These are phyloP conservation scores for Vanderwaltozyma polyspora DNA, from an alignment of 805 yeast genomes.

Conservation along the genomic window DNA sequence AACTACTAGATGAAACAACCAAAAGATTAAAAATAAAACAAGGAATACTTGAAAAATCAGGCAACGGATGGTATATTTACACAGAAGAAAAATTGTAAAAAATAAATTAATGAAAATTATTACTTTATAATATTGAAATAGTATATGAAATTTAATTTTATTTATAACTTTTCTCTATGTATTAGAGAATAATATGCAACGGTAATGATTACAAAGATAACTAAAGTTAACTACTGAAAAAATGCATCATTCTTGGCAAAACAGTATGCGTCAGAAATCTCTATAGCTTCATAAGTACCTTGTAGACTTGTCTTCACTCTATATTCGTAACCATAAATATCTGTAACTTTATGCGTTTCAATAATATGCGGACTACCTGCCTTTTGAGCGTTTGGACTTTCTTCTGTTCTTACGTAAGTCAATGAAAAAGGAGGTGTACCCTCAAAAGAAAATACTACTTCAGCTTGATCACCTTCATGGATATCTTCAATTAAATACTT, in stretches of 20 bases:
- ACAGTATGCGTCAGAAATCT: slow-evolving; percentile 80
- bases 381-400: slow-evolving; percentile 29
- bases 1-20: background rate
- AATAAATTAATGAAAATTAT: too few species aligned
- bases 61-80: background rate
- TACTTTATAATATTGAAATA: too few species aligned
- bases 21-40: background rate
- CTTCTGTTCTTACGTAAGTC: slow-evolving; percentile 68
- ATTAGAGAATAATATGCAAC: background rate
- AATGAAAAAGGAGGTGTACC: slow-evolving; percentile 89
- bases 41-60: background rate
- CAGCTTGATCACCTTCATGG: slow-evolving; percentile 91
- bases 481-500: slow-evolving; percentile 64
- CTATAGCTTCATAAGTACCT: slow-evolving; percentile 90
- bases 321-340: slow-evolving; percentile 59
- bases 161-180: background rate
- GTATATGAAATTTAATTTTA: background rate
- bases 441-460: slow-evolving; percentile 64
- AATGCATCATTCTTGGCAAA: slow-evolving; percentile 33
- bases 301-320: slow-evolving; percentile 69
- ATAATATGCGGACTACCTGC: slow-evolving; percentile 46
- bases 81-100: too few species aligned
- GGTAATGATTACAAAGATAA: too few species aligned
- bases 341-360: slow-evolving; percentile 44
- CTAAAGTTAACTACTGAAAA: slow-evolving; percentile 14